A percentile compares a stretch with the other conserved stretches of the same genome.
phyloP scores from a whole-genome alignment of 768 basidiomycete genomes.

The Auricularia heimuer region DNA sequence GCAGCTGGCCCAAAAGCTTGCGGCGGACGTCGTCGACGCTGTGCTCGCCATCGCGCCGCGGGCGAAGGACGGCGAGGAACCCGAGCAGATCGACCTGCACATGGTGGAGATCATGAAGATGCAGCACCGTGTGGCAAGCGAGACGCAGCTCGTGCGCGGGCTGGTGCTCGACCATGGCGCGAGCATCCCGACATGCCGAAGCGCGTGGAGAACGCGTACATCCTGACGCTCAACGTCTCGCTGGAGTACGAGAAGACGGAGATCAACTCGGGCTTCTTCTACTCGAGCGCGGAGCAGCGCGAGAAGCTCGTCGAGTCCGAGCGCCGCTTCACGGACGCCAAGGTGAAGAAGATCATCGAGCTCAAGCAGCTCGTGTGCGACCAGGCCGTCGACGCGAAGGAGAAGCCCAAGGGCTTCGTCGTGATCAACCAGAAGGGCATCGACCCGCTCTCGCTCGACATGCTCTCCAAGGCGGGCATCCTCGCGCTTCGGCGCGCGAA shows the following conservation, averaged over 20 bases:
- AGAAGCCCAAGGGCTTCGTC: slow-evolving; percentile 69
- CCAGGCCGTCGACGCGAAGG: slow-evolving; percentile 69
- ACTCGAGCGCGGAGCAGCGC: slow-evolving; percentile 94
- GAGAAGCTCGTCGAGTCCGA: slow-evolving; percentile 99
- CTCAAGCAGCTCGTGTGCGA: slow-evolving; percentile 96
- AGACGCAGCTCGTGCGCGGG: slow-evolving; percentile 91
- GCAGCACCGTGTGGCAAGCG: slow-evolving; percentile 97
- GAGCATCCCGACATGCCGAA: slow-evolving; percentile 99
- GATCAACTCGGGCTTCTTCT: slow-evolving; percentile 99
- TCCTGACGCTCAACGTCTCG: slow-evolving; percentile 93
- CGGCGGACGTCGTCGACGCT: slow-evolving; percentile 91
- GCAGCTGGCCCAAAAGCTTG: slow-evolving; percentile 74
- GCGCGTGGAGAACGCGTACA: slow-evolving; percentile 90
- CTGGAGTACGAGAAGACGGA: slow-evolving; percentile 99
- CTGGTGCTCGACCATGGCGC: slow-evolving; percentile 96
- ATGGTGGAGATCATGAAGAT: slow-evolving; percentile 99
- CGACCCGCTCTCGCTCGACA: slow-evolving; percentile 91
- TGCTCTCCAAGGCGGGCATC: slow-evolving; percentile 94
- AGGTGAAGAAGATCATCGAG: slow-evolving; percentile 91
- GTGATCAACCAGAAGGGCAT: slow-evolving; percentile 99
- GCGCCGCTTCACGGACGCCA: slow-evolving; percentile 84
- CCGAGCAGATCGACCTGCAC: slow-evolving; percentile 90
- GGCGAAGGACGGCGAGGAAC: background rate
- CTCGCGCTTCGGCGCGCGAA: slow-evolving; percentile 91
- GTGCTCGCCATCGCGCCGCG: slow-evolving; percentile 77